Conservation (phyloP, 768 basidiomycete genomes). For the Boletellus ananiceps region DNA sequence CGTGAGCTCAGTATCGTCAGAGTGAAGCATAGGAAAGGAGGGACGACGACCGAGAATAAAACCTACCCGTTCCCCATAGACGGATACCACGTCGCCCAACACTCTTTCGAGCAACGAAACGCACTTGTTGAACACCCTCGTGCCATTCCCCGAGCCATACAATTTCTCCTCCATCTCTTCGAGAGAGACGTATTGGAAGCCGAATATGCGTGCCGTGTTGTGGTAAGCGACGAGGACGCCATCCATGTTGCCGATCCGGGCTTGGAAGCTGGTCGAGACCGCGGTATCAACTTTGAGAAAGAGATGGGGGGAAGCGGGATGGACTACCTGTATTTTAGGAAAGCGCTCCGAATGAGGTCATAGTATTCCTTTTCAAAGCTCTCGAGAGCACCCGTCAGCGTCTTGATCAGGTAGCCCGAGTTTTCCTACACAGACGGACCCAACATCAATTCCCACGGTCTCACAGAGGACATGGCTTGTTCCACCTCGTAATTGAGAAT, state of each 20-base stretch:
- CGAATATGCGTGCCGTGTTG: conserved; percentile 82
- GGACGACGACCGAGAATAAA: not conserved
- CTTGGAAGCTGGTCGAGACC: conserved; percentile 75
- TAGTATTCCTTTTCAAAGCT: conserved; percentile 95
- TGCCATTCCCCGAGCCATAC: conserved; percentile 57
- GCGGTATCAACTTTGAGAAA: too few species aligned
- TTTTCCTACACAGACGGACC: conserved; percentile 66
- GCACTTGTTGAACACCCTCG: conserved; percentile 72
- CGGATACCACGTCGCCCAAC: conserved; percentile 48
- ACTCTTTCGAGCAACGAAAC: conserved; percentile 66
- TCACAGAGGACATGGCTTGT: not conserved
- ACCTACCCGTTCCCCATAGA: conserved; percentile 67
- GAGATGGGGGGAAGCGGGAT: too few species aligned
- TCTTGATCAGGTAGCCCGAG: conserved; percentile 70
- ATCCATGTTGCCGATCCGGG: conserved; percentile 95
- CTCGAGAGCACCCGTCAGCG: conserved; percentile 55
- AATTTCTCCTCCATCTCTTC: conserved; percentile 83
- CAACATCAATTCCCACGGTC: too few species aligned
- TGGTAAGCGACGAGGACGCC: conserved; percentile 87
- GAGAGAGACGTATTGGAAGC: conserved; percentile 89
- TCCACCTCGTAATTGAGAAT: conserved; percentile 72
- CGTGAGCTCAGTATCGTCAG: too few species aligned
- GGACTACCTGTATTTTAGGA: conserved; percentile 85
- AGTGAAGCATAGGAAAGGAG: not conserved
- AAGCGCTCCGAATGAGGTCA: conserved; percentile 89